Conservation (phyloP, 1,139 yeast species). For the Arxiozyma heterogenica region DNA sequence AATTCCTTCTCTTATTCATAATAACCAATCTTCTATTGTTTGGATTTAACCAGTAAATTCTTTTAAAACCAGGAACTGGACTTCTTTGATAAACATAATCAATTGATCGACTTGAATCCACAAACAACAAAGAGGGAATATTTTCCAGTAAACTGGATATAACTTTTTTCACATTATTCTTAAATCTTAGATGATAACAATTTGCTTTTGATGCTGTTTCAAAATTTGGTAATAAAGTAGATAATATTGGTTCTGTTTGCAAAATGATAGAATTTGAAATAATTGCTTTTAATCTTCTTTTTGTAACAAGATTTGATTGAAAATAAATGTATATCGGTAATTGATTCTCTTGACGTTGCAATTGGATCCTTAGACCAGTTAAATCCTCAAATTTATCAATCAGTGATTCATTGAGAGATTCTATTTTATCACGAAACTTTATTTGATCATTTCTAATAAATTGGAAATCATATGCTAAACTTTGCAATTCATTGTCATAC, state of each 20-base stretch:
- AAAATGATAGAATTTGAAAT: constrained; percentile 15
- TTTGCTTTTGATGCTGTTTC: constrained; percentile 12
- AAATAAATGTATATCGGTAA: constrained; percentile 23
- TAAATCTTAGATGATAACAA: constrained; percentile 14
- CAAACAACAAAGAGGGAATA: constrained; percentile 20
- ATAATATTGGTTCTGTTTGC: constrained; percentile 19
- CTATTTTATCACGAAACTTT: constrained; percentile 15
- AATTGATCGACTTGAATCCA: constrained; percentile 12
- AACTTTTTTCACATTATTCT: constrained; percentile 10
- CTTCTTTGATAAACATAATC: constrained; percentile 23
- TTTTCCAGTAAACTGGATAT: constrained; percentile 12
- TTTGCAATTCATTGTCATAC: constrained; percentile 13
- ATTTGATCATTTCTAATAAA: constrained; percentile 24
- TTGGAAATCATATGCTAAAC: constrained; percentile 15
- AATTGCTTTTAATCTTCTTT: constrained; percentile 12
- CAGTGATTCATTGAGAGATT: constrained; percentile 16
- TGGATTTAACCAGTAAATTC: constrained; percentile 26
- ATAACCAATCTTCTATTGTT: constrained; percentile 17
- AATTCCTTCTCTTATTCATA: constrained; percentile 20
- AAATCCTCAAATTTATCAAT: constrained; percentile 18
- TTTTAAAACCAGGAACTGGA: constrained; percentile 26
- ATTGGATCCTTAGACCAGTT: constrained; percentile 17
- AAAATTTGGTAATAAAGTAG: constrained; percentile 13
- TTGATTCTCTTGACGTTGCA: constrained; percentile 12
- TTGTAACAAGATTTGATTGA: constrained; percentile 14